A percentile compares a stretch with the other conserved stretches of the same genome.
These are phyloP conservation scores for Coprinellus micaceus DNA, from an alignment of 768 basidiomycete species.

Conservation along the genomic window DNA sequence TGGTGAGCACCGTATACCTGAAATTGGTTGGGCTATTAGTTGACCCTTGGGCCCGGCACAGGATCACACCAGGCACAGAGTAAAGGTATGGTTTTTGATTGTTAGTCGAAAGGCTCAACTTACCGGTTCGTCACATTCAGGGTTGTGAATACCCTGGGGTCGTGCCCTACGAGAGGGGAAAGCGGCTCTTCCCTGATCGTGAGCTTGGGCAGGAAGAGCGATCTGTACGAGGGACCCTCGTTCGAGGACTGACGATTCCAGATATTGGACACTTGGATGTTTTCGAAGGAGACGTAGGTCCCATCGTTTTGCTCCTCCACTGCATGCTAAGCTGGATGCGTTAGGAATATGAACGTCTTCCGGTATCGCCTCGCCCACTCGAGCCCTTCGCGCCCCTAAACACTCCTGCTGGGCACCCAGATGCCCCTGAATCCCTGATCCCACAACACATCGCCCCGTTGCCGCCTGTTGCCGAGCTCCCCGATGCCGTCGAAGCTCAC, in stretches of 20 bases:
- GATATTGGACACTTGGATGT: conserved; percentile 71
- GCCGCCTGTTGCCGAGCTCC: conserved; percentile 31
- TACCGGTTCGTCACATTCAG: conserved; percentile 27
- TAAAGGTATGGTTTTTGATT: conserved; percentile 43
- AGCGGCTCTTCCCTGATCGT: conserved; percentile 38
- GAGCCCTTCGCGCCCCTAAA: conserved; percentile 34
- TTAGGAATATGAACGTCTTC: conserved; percentile 69
- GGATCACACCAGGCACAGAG: conserved; percentile 79
- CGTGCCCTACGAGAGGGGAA: conserved; percentile 52
- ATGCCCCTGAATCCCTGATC: conserved; percentile 26
- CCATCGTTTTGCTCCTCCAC: background rate
- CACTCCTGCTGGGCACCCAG: conserved; percentile 27
- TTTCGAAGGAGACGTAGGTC: conserved; percentile 76
- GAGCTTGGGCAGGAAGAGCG: conserved; percentile 59
- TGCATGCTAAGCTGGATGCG: background rate
- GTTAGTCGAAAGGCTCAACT: background rate
- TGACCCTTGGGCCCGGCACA: conserved; percentile 24
- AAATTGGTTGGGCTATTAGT: background rate
- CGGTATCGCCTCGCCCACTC: conserved; percentile 56
- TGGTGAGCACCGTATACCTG: conserved; percentile 41
- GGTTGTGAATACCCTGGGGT: conserved; percentile 81
- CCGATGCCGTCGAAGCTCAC: conserved; percentile 43
- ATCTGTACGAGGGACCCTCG: conserved; percentile 75
- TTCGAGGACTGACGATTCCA: conserved; percentile 58
- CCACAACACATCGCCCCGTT: conserved; percentile 42